phyloP scores from a whole-genome alignment of 768 basidiomycete genomes.

The Lentinula lateritia region DNA sequence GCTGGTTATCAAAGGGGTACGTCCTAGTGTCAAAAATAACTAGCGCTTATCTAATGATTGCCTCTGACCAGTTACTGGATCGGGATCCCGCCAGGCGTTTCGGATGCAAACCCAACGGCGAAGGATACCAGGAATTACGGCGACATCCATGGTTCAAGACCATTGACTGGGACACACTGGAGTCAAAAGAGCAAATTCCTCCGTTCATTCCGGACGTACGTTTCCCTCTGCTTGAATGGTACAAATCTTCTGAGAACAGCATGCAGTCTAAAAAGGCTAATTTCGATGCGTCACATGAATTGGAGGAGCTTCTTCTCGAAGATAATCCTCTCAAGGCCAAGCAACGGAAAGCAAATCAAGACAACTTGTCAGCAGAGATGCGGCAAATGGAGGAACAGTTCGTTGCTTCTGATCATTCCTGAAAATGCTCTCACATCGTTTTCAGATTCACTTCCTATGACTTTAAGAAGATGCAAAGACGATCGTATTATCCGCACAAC shows the following conservation, averaged over 20 bases:
- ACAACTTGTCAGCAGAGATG: constrained; percentile 88
- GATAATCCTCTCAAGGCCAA: constrained; percentile 97
- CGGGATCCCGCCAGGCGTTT: constrained; percentile 77
- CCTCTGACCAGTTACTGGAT: constrained; percentile 65
- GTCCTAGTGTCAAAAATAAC: constrained; percentile 20
- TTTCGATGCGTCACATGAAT: constrained; percentile 97
- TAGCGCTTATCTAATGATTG: constrained; percentile 1
- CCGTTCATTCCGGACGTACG: constrained; percentile 89
- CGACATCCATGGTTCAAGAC: constrained; percentile 79
- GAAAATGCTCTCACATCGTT: neutral
- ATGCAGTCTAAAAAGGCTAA: constrained; percentile 95
- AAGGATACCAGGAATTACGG: constrained; percentile 76
- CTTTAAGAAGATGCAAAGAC: constrained; percentile 86
- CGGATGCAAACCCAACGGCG: constrained; percentile 75
- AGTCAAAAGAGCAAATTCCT: constrained; percentile 66
- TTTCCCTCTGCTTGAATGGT: constrained; percentile 9
- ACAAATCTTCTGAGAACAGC: constrained; percentile 8
- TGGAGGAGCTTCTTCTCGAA: constrained; percentile 92
- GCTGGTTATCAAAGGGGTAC: constrained; percentile 74
- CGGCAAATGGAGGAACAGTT: constrained; percentile 98
- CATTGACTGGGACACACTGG: constrained; percentile 88
- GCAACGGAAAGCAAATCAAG: constrained; percentile 85
- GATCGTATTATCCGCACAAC: constrained; percentile 87
- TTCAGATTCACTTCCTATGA: constrained; percentile 86
- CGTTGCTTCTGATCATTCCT: constrained; percentile 19